Evolutionary conservation across 768 basidiomycete species (phyloP).

Genomic region (Tricholoma sp.): DNA sequence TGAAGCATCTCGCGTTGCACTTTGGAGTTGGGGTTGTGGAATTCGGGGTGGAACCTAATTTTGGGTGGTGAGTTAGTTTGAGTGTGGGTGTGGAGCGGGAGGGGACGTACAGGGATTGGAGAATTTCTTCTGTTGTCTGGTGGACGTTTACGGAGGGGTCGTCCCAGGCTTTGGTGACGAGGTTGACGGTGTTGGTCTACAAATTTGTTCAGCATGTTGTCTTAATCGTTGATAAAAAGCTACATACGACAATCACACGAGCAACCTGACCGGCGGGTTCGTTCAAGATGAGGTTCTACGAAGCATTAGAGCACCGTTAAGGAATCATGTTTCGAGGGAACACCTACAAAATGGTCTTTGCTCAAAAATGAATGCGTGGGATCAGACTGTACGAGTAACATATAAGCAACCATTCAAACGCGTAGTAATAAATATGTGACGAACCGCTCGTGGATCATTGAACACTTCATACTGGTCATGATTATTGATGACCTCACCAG

Average conservation of each 20-base stretch:
- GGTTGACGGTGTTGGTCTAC: constrained; percentile 58
- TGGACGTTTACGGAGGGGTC: constrained; percentile 56
- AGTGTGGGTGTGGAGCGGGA: background rate
- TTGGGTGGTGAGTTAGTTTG: background rate
- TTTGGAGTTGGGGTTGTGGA: constrained; percentile 57
- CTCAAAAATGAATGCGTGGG: constrained; percentile 87
- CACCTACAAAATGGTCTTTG: constrained; percentile 81
- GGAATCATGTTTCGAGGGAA: no score
- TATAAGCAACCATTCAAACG: constrained; percentile 2
- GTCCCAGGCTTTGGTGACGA: constrained; percentile 82
- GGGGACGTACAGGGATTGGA: constrained; percentile 57
- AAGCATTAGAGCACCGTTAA: background rate
- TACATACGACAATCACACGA: constrained; percentile 59
- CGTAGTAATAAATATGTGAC: constrained; percentile 20
- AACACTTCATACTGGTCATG: constrained; percentile 87
- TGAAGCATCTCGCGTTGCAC: constrained; percentile 76
- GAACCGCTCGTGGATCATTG: constrained; percentile 72
- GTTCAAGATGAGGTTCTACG: constrained; percentile 72
- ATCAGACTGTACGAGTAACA: constrained; percentile 50
- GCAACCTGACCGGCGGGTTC: constrained; percentile 79
- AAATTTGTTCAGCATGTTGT: background rate
- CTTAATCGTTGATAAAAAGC: background rate
- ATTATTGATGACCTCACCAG: constrained; percentile 73
- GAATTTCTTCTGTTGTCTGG: constrained; percentile 53
- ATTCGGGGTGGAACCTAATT: constrained; percentile 78